Evolutionary conservation across 2,329 filamentous ascomycete species (phyloP).

Genomic region (Hymenoscyphus fructigenus): DNA sequence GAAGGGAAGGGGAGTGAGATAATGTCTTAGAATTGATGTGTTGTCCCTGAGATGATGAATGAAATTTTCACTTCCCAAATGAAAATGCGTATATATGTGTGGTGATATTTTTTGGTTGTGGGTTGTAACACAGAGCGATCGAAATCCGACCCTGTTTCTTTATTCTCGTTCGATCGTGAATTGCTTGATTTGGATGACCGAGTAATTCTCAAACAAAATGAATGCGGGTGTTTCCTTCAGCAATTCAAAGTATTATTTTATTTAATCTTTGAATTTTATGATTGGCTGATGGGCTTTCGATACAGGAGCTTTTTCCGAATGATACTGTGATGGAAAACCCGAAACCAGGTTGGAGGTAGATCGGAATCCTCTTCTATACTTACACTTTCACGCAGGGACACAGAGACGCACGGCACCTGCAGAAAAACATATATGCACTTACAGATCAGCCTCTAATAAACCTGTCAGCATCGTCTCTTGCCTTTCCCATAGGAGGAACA

Average conservation of each 20-base stretch:
- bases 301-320: neutral
- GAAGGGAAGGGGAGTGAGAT: neutral
- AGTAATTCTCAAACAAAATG: neutral
- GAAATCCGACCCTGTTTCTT: neutral
- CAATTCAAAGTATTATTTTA: neutral
- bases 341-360: conserved; percentile 1
- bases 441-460: neutral
- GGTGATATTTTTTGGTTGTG: neutral
- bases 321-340: conserved; percentile 4
- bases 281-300: neutral
- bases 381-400: neutral
- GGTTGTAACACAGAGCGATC: neutral
- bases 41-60: neutral
- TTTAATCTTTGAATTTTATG: neutral
- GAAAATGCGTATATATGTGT: neutral
- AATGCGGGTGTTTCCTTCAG: neutral
- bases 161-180: neutral
- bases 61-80: neutral
- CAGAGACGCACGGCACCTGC: neutral
- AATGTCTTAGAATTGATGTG: conserved; percentile 2
- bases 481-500: neutral
- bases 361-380: conserved; percentile 1
- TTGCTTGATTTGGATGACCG: neutral
- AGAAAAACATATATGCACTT: neutral
- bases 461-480: neutral